A percentile compares a stretch with the other conserved stretches of the same genome.
phyloP scores from a whole-genome alignment of 345 rosid species.

The Lumnitzera racemosa region DNA sequence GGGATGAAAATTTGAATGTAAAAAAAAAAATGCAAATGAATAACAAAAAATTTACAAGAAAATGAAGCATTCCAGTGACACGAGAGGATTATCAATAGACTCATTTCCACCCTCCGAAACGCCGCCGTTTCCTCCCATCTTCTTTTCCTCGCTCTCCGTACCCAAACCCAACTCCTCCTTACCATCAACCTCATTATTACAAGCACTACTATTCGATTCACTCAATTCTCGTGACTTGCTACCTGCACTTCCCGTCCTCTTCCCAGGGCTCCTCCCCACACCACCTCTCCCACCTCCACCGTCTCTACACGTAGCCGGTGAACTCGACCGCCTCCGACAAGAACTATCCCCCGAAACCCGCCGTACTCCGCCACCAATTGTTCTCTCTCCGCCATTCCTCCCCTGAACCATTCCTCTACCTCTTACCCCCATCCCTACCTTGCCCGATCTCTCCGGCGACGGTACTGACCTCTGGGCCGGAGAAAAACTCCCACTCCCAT shows the following conservation, averaged over 20 bases:
- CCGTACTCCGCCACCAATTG: neutral
- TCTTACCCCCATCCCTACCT: conserved; percentile 4
- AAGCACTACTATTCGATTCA: neutral
- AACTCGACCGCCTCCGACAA: conserved; percentile 28
- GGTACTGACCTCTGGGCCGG: conserved; percentile 4
- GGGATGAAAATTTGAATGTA: neutral
- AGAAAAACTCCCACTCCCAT: conserved; percentile 12
- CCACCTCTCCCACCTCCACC: conserved; percentile 21
- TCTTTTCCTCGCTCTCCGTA: conserved; percentile 9
- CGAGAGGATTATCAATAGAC: conserved; percentile 53
- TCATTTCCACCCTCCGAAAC: conserved; percentile 25
- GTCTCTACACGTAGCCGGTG: conserved; percentile 10
- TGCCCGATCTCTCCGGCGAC: conserved; percentile 2
- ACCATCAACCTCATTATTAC: too few relatives aligned
- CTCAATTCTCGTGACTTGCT: conserved; percentile 4
- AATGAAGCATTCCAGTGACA: conserved; percentile 75
- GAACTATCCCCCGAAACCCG: conserved; percentile 13
- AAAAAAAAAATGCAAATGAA: neutral
- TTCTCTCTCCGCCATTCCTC: conserved; percentile 18
- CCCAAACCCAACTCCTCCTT: neutral
- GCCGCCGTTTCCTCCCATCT: conserved; percentile 11
- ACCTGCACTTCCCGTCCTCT: conserved; percentile 19
- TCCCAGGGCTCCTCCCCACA: conserved; percentile 33
- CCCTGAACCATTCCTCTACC: conserved; percentile 7
- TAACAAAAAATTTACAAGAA: conserved; percentile 30